Evolutionary conservation across 805 yeast species (phyloP).

Genomic region (Lipomyces anomalus): DNA sequence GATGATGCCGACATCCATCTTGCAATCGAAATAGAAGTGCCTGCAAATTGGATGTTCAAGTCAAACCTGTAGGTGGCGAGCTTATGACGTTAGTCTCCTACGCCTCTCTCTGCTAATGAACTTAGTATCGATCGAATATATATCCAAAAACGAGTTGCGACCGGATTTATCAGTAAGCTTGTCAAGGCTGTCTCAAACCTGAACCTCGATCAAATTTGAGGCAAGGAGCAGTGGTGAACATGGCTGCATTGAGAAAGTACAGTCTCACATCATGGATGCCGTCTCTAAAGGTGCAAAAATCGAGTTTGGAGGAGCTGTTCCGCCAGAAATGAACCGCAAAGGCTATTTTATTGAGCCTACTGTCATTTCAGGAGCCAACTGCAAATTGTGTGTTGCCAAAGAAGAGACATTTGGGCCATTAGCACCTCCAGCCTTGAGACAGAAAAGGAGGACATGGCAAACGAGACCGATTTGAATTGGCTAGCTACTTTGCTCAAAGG

Average conservation of each 20-base stretch:
- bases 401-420: constrained; percentile 67
- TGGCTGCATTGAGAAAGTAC: constrained; percentile 48
- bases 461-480: constrained; percentile 53
- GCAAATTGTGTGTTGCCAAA: constrained; percentile 43
- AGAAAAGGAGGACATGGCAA: constrained; percentile 53
- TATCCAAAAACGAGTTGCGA: constrained; percentile 45
- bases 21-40: constrained; percentile 49
- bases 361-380: constrained; percentile 47
- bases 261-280: constrained; percentile 51
- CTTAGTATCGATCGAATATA: constrained; percentile 53
- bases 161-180: constrained; percentile 43
- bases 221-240: constrained; percentile 55
- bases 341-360: constrained; percentile 48
- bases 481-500: constrained; percentile 55
- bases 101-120: not conserved
- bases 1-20: constrained; percentile 53
- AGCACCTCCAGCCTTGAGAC: constrained; percentile 54
- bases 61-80: constrained; percentile 56
- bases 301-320: constrained; percentile 51
- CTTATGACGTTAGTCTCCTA: not conserved
- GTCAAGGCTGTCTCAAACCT: constrained; percentile 48
- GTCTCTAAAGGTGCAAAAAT: constrained; percentile 49
- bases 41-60: constrained; percentile 57
- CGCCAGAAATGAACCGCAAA: constrained; percentile 26
- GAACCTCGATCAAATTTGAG: constrained; percentile 50